A percentile compares a stretch with the other conserved stretches of the same genome.
Evolutionary conservation across 805 yeast species (phyloP).

Genomic region (Kazachstania psychrophila): DNA sequence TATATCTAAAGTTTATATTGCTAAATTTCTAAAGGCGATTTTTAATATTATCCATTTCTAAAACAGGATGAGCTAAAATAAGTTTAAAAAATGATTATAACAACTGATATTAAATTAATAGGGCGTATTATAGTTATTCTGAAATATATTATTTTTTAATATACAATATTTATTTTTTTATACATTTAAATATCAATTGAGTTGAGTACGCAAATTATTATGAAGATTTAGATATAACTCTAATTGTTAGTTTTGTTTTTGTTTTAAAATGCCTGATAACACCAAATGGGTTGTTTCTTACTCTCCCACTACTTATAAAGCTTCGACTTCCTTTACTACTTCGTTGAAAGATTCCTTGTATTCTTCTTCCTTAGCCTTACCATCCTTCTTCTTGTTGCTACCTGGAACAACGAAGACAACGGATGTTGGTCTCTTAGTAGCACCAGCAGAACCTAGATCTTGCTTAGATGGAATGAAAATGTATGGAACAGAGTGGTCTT

Average conservation of each 20-base stretch:
- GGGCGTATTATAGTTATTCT: too few species aligned
- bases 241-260: neutral
- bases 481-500: constrained; percentile 84
- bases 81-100: too few species aligned
- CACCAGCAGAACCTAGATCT: constrained; percentile 97
- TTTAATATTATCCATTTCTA: too few species aligned
- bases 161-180: too few species aligned
- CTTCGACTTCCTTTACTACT: constrained; percentile 75
- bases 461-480: constrained; percentile 94
- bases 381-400: constrained; percentile 73
- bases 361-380: constrained; percentile 63
- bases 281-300: too few species aligned
- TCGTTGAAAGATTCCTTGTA: constrained; percentile 91
- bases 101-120: too few species aligned
- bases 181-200: constrained; percentile 1
- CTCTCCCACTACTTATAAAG: too few species aligned
- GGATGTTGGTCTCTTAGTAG: constrained; percentile 97
- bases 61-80: too few species aligned
- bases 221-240: constrained; percentile 2
- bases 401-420: constrained; percentile 97
- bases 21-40: too few species aligned
- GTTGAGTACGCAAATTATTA: constrained; percentile 1
- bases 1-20: too few species aligned
- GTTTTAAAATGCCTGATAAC: constrained; percentile 1
- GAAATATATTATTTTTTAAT: too few species aligned